Evolutionary conservation across 768 basidiomycete species (phyloP).

Genomic region (Wakefieldia striispora): DNA sequence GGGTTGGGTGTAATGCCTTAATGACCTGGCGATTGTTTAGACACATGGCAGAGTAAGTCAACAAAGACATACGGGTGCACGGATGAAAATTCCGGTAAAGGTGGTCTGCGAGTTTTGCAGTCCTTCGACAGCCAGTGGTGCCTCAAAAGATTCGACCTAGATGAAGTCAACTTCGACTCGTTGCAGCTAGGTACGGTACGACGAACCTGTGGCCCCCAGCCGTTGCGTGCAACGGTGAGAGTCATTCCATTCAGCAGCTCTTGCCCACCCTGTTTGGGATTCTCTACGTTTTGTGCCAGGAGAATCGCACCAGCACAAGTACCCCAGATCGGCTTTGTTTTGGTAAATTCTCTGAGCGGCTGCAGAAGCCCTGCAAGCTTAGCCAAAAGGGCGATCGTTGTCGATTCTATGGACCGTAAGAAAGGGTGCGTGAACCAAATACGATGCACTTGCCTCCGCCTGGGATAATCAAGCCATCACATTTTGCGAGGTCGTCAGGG

Average conservation of each 20-base stretch:
- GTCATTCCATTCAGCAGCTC: constrained; percentile 81
- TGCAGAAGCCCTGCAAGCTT: constrained; percentile 72
- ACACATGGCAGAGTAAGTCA: neutral
- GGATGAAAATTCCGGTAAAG: constrained; percentile 89
- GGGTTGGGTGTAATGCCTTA: constrained; percentile 44
- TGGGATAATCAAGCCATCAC: constrained; percentile 88
- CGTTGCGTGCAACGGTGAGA: constrained; percentile 80
- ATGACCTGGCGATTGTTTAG: constrained; percentile 52
- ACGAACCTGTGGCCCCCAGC: constrained; percentile 87
- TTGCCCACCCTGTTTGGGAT: constrained; percentile 84
- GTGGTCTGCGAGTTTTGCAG: constrained; percentile 57
- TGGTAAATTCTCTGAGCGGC: constrained; percentile 75
- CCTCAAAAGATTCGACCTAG: constrained; percentile 91
- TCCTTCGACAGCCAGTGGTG: constrained; percentile 60
- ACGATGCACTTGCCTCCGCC: constrained; percentile 65
- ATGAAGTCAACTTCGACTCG: neutral
- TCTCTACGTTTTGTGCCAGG: constrained; percentile 68
- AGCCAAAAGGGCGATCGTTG: constrained; percentile 82
- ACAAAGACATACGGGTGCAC: constrained; percentile 68
- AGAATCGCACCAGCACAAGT: constrained; percentile 96
- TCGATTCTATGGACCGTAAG: constrained; percentile 61
- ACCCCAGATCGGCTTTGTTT: constrained; percentile 82
- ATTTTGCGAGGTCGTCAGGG: constrained; percentile 66
- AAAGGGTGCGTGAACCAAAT: neutral
- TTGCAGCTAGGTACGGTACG: neutral